These are phyloP conservation scores for Plasmodium relictum DNA, from an alignment of 169 alveolate species.

Conservation along the genomic window DNA sequence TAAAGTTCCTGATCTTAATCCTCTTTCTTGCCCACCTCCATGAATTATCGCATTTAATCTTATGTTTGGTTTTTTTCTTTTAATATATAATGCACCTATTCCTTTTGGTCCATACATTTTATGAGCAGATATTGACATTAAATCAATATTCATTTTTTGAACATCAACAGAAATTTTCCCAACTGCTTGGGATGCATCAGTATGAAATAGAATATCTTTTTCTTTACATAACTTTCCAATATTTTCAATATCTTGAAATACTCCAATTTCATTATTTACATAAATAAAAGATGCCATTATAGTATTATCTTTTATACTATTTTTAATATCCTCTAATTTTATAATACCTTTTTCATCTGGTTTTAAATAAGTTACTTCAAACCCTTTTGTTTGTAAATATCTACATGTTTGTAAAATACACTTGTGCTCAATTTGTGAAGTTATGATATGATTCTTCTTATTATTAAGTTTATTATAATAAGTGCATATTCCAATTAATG, in stretches of 20 bases:
- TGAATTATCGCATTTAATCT: constrained; percentile 95
- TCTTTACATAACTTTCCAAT: constrained; percentile 96
- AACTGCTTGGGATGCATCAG: constrained; percentile 95
- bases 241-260: constrained; percentile 94
- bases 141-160: constrained; percentile 92
- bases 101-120: constrained; percentile 99
- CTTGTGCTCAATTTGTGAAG: constrained; percentile 98
- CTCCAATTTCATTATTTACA: constrained; percentile 99
- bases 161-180: constrained; percentile 97
- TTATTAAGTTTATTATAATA: constrained; percentile 80
- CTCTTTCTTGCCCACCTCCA: constrained; percentile 99
- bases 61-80: constrained; percentile 95
- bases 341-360: constrained; percentile 94
- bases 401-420: constrained; percentile 96
- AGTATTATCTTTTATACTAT: constrained; percentile 96
- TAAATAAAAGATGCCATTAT: constrained; percentile 94
- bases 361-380: constrained; percentile 95
- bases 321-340: constrained; percentile 89
- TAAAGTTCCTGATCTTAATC: constrained; percentile 97
- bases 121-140: constrained; percentile 96
- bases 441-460: constrained; percentile 95
- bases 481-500: constrained; percentile 95
- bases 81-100: constrained; percentile 97
- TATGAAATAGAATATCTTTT: constrained; percentile 94
- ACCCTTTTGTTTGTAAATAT: constrained; percentile 92